These are phyloP conservation scores for Asterella californica DNA, from an alignment of 225 moss, liverwort and hornwort species.

Conservation along the genomic window DNA sequence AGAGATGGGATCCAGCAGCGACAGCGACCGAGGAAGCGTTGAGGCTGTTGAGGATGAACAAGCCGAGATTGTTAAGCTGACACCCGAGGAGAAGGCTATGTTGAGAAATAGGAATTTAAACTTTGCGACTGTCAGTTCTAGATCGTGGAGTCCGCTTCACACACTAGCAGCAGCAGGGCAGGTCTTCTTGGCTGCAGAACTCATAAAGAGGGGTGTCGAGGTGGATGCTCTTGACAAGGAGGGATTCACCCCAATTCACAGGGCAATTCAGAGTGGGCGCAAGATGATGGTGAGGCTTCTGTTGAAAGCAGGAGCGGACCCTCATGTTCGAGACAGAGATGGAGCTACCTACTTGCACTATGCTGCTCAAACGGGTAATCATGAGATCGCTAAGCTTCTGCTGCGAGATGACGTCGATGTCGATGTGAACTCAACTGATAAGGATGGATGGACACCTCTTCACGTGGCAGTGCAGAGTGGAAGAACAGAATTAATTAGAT, in stretches of 20 bases:
- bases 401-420: slow-evolving; percentile 59
- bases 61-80: slow-evolving; percentile 52
- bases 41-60: slow-evolving; percentile 23
- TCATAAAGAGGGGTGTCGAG: slow-evolving; percentile 54
- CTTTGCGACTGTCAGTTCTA: slow-evolving; percentile 51
- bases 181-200: slow-evolving; percentile 63
- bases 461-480: slow-evolving; percentile 84
- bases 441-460: slow-evolving; percentile 94
- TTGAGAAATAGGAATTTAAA: slow-evolving; percentile 49
- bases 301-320: slow-evolving; percentile 61
- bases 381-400: slow-evolving; percentile 54
- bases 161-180: slow-evolving; percentile 76
- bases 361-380: slow-evolving; percentile 56
- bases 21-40: neutral
- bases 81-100: slow-evolving; percentile 59
- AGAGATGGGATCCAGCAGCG: neutral
- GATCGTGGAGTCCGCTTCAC: slow-evolving; percentile 72
- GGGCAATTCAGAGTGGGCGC: slow-evolving; percentile 72
- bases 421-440: slow-evolving; percentile 61
- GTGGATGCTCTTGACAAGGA: slow-evolving; percentile 59
- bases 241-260: slow-evolving; percentile 71
- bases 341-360: slow-evolving; percentile 78
- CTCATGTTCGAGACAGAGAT: slow-evolving; percentile 33
- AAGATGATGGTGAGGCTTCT: slow-evolving; percentile 65
- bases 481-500: slow-evolving; percentile 63